A percentile compares a stretch with the other conserved stretches of the same genome.
phyloP scores from a whole-genome alignment of 805 yeast genomes.

The Henningerozyma blattae region DNA sequence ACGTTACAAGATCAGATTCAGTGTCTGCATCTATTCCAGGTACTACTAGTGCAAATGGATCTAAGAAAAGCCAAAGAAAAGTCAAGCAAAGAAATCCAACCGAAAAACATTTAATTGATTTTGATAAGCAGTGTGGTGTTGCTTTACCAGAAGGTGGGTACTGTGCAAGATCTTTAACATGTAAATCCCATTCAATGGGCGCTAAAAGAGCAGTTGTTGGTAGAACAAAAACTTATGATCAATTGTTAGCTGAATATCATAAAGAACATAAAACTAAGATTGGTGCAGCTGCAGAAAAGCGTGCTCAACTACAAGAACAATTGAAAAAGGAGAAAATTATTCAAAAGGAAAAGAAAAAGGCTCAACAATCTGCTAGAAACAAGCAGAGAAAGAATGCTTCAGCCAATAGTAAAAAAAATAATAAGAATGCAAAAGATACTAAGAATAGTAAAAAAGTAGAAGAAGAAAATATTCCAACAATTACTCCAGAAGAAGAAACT shows the following conservation, averaged over 20 bases:
- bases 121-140: slow-evolving; percentile 93
- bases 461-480: slow-evolving; percentile 33
- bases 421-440: slow-evolving; percentile 1
- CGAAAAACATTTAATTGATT: slow-evolving; percentile 68
- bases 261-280: slow-evolving; percentile 83
- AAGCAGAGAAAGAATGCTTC: slow-evolving; percentile 19
- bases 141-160: slow-evolving; percentile 86
- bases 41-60: slow-evolving; percentile 2
- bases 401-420: slow-evolving; percentile 1
- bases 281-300: slow-evolving; percentile 70
- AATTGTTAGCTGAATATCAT: slow-evolving; percentile 77
- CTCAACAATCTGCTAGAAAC: slow-evolving; percentile 25
- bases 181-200: slow-evolving; percentile 98
- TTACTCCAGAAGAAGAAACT: slow-evolving; percentile 88
- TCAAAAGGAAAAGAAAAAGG: slow-evolving; percentile 19
- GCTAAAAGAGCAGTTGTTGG: slow-evolving; percentile 94
- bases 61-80: slow-evolving; percentile 25
- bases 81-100: slow-evolving; percentile 45
- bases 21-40: background rate
- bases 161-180: slow-evolving; percentile 91
- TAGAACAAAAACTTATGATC: slow-evolving; percentile 85
- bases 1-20: background rate
- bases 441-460: background rate
- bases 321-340: slow-evolving; percentile 19
- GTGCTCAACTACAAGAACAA: slow-evolving; percentile 52